Percentiles rank a stretch among this genome's conserved stretches.
phyloP scores from a whole-genome alignment of 1,139 yeast genomes.

The Yamadazyma taylorii region DNA sequence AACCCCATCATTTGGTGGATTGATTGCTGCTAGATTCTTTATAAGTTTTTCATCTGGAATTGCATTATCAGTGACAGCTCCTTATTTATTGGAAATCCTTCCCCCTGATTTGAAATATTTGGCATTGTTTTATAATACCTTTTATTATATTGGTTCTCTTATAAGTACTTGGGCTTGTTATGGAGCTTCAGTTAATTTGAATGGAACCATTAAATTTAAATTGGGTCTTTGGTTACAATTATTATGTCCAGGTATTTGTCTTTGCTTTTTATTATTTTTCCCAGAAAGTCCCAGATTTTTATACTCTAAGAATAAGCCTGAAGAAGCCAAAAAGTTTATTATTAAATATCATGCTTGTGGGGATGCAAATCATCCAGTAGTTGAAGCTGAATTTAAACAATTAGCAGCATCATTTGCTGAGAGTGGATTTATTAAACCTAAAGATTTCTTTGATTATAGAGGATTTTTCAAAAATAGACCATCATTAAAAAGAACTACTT shows the following conservation, averaged over 20 bases:
- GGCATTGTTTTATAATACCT: constrained; percentile 18
- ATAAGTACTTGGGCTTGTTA: constrained; percentile 20
- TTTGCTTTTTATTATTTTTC: constrained; percentile 25
- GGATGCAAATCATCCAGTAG: constrained; percentile 15
- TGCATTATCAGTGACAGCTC: constrained; percentile 15
- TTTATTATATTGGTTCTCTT: constrained; percentile 20
- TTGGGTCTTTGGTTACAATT: constrained; percentile 15
- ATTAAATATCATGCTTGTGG: constrained; percentile 20
- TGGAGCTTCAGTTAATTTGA: constrained; percentile 16
- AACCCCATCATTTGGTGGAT: constrained; percentile 12
- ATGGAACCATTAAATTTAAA: constrained; percentile 12
- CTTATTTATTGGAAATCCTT: constrained; percentile 20
- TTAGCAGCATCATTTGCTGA: constrained; percentile 12
- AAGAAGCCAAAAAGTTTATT: constrained; percentile 31
- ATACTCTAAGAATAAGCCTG: constrained; percentile 32
- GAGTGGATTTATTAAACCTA: constrained; percentile 4
- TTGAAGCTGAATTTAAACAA: constrained; percentile 18
- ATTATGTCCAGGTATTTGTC: constrained; percentile 12
- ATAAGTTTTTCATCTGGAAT: neutral
- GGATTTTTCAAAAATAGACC: constrained; percentile 2
- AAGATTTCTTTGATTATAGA: constrained; percentile 4
- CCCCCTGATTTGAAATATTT: constrained; percentile 16
- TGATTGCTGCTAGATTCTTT: constrained; percentile 20
- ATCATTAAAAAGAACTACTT: constrained; percentile 1
- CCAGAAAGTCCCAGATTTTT: constrained; percentile 63